Conservation (phyloP, 352 stramenopile genomes). For the Pythium myriotylum region DNA sequence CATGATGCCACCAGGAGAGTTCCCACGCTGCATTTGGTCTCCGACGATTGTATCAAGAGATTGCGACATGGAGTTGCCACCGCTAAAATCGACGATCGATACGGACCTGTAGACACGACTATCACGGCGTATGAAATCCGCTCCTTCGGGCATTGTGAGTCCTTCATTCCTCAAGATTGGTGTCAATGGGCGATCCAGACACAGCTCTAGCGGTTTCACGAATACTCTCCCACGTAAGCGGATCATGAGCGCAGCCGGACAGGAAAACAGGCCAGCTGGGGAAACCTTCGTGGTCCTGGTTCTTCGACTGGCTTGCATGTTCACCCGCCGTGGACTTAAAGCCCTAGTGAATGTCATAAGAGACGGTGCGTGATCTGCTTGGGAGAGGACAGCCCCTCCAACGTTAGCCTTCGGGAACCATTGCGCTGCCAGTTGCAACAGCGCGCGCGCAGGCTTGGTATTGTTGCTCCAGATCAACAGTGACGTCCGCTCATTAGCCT, state of each 20-base stretch:
- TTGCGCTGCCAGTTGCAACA: constrained; percentile 35
- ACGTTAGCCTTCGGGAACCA: constrained; percentile 45
- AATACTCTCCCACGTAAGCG: constrained; percentile 5
- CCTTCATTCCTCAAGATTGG: constrained; percentile 19
- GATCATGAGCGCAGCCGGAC: constrained; percentile 7
- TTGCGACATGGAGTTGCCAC: neutral
- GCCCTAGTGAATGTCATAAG: constrained; percentile 21
- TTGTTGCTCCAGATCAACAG: constrained; percentile 67
- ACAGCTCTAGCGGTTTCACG: constrained; percentile 14
- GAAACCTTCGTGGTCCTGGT: constrained; percentile 3
- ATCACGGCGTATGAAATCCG: constrained; percentile 3
- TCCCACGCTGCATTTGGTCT: neutral
- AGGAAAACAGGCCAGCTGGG: constrained; percentile 4
- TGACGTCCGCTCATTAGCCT: constrained; percentile 29
- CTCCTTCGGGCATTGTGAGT: neutral
- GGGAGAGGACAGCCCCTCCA: constrained; percentile 38
- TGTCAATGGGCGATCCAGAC: constrained; percentile 15
- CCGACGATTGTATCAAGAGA: neutral
- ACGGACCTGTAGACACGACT: constrained; percentile 8
- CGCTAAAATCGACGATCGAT: constrained; percentile 1
- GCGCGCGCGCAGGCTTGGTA: constrained; percentile 42
- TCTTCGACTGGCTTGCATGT: constrained; percentile 7
- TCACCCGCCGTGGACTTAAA: neutral
- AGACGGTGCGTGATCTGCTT: constrained; percentile 7
- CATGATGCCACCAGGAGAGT: neutral